Evolutionary conservation across 148 eudicot species (phyloP).

Genomic region (Camellia japonica): DNA sequence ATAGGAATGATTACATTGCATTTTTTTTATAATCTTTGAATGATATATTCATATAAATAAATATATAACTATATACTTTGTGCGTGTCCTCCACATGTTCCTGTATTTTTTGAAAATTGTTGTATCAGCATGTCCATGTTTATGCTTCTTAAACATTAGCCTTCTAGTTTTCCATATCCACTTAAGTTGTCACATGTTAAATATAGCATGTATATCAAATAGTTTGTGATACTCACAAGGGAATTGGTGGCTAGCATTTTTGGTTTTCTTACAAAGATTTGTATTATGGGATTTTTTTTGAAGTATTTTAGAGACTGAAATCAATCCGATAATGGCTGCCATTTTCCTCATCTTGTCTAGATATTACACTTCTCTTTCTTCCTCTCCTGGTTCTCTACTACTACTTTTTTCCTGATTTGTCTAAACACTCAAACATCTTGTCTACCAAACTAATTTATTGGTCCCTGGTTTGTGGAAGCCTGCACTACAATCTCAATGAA

Average conservation of each 20-base stretch:
- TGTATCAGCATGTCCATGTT: too few species aligned
- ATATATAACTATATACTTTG: too few species aligned
- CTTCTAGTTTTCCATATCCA: neutral
- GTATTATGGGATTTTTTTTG: neutral
- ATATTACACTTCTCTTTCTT: neutral
- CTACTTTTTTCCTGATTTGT: neutral
- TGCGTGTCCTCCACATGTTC: too few species aligned
- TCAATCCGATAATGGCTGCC: neutral
- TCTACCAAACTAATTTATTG: neutral
- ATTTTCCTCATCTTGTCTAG: neutral
- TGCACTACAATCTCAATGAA: neutral
- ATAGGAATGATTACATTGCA: too few species aligned
- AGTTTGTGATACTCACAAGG: neutral
- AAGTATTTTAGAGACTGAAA: neutral
- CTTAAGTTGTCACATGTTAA: neutral
- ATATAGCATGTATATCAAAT: neutral
- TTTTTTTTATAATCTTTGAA: too few species aligned
- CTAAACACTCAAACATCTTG: neutral
- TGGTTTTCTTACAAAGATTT: neutral
- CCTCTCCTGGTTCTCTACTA: neutral
- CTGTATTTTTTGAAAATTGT: too few species aligned
- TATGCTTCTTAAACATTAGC: neutral
- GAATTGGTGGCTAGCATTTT: neutral
- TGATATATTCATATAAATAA: too few species aligned
- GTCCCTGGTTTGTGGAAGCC: neutral